These are phyloP conservation scores for Microcera coccophila DNA, from an alignment of 2,329 filamentous ascomycete genomes.

Conservation along the genomic window DNA sequence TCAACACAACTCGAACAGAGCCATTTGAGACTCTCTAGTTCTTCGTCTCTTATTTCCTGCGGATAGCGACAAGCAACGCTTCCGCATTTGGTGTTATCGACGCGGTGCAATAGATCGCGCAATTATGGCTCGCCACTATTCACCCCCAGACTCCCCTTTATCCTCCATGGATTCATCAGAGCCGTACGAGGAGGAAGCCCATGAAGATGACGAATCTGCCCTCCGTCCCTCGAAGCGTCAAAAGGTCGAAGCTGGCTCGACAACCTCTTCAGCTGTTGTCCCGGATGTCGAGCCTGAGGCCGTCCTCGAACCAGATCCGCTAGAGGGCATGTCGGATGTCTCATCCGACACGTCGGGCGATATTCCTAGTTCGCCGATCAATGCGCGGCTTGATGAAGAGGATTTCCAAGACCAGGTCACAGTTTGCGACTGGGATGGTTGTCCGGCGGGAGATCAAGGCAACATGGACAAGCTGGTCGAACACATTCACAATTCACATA, in stretches of 20 bases:
- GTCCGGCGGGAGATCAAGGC: slow-evolving; percentile 63
- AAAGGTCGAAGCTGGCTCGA: slow-evolving; percentile 43
- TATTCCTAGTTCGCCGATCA: slow-evolving; percentile 66
- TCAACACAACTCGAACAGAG: too few species aligned
- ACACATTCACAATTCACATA: slow-evolving; percentile 89
- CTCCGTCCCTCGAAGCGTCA: slow-evolving; percentile 46
- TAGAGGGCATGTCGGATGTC: slow-evolving; percentile 64
- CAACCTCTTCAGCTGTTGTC: slow-evolving; percentile 43
- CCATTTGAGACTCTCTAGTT: too few species aligned
- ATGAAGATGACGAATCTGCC: slow-evolving; percentile 40
- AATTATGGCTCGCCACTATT: slow-evolving; percentile 36
- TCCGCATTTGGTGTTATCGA: slow-evolving; percentile 11
- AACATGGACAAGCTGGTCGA: slow-evolving; percentile 81
- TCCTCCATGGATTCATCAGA: slow-evolving; percentile 47
- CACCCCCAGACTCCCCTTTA: slow-evolving; percentile 44
- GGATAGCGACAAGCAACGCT: slow-evolving; percentile 2
- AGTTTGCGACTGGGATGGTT: slow-evolving; percentile 73
- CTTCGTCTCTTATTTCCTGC: background rate
- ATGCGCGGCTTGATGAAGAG: slow-evolving; percentile 67
- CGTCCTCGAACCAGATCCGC: slow-evolving; percentile 48
- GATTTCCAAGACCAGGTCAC: slow-evolving; percentile 76
- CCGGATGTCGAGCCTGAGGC: slow-evolving; percentile 43
- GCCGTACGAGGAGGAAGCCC: slow-evolving; percentile 44
- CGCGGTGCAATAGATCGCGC: slow-evolving; percentile 23
- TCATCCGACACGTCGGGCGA: slow-evolving; percentile 89